Conservation (phyloP, 441 rosid genomes). For the Erodium texanum region DNA sequence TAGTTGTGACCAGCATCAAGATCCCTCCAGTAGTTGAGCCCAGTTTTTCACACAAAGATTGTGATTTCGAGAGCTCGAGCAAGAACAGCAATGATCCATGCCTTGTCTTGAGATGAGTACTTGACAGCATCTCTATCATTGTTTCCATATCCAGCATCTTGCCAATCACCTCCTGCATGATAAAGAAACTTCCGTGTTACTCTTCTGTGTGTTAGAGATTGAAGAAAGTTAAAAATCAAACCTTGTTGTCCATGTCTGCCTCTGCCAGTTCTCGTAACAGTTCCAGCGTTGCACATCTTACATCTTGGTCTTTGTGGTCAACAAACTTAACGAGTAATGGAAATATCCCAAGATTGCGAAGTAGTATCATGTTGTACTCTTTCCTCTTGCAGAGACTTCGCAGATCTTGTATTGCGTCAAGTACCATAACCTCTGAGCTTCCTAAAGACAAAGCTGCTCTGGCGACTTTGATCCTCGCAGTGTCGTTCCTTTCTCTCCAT, state of each 20-base stretch:
- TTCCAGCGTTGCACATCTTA: constrained; percentile 51
- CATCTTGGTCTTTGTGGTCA: constrained; percentile 40
- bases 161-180: constrained; percentile 57
- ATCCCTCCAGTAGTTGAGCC: constrained; percentile 61
- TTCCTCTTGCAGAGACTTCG: constrained; percentile 50
- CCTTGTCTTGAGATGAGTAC: constrained; percentile 46
- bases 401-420: constrained; percentile 61
- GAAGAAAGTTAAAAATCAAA: constrained; percentile 20
- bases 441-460: constrained; percentile 64
- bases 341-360: constrained; percentile 44
- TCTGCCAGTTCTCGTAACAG: constrained; percentile 45
- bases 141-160: constrained; percentile 35
- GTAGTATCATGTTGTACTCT: constrained; percentile 37
- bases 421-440: constrained; percentile 55
- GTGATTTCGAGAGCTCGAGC: constrained; percentile 63
- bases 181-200: neutral
- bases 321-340: constrained; percentile 50
- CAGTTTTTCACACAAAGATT: constrained; percentile 37
- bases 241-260: constrained; percentile 55
- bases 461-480: constrained; percentile 55
- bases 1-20: constrained; percentile 60
- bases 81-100: constrained; percentile 46
- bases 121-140: constrained; percentile 49
- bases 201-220: neutral
- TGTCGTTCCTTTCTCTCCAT: constrained; percentile 75